phyloP scores from a whole-genome alignment of 306 rosid genomes.

The Acacia confusa region DNA sequence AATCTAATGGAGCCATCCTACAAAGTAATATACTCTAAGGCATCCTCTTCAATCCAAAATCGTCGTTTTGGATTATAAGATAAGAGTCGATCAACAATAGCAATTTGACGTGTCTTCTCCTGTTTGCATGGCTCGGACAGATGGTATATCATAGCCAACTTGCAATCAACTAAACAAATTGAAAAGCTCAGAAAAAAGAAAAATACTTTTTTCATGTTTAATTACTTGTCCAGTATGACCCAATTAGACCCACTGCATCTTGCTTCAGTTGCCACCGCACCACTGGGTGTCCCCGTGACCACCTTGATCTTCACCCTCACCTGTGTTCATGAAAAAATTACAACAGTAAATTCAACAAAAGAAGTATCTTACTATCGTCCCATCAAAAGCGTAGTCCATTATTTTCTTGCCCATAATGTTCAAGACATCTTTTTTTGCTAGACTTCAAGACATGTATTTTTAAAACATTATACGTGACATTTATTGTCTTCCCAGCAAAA shows the following conservation, averaged over 20 bases:
- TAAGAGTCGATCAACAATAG: not conserved
- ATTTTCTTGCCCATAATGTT: not conserved
- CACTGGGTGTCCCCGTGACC: conserved; percentile 66
- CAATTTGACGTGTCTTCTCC: not conserved
- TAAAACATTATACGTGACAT: not conserved
- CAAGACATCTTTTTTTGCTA: not conserved
- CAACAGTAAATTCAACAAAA: not conserved
- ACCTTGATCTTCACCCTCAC: conserved; percentile 89
- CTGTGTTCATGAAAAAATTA: conserved; percentile 46
- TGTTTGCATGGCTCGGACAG: not conserved
- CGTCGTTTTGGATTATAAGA: not conserved
- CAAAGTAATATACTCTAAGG: not conserved
- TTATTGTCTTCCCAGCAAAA: not conserved
- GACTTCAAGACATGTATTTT: not conserved
- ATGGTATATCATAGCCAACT: conserved; percentile 9
- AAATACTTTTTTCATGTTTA: conserved; percentile 65
- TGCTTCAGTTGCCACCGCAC: conserved; percentile 91
- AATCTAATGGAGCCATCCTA: not conserved
- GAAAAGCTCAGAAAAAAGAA: conserved; percentile 63
- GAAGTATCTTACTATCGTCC: not conserved
- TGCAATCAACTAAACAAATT: conserved; percentile 32
- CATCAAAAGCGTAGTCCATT: not conserved
- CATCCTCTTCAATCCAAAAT: not conserved
- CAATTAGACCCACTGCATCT: conserved; percentile 80
- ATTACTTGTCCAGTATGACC: conserved; percentile 99